Percentiles rank a stretch among this genome's conserved stretches.
Conservation (phyloP, 495 filamentous ascomycete species). For the Penicillium crystallinum region DNA sequence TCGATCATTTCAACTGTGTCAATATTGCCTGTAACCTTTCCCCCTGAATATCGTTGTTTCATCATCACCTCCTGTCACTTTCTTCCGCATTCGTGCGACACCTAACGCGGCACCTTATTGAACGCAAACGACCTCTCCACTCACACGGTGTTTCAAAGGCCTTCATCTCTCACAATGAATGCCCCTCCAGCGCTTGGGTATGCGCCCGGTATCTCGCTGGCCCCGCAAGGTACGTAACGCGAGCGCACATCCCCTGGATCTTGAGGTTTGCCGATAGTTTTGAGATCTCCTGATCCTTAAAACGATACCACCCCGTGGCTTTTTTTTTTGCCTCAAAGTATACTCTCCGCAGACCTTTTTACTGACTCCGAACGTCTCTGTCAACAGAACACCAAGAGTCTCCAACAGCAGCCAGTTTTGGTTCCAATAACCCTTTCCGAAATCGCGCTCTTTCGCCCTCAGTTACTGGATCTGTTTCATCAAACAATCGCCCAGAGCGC, state of each 20-base stretch:
- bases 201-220: slow-evolving; percentile 37
- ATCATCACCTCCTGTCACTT: slow-evolving; percentile 2
- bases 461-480: slow-evolving; percentile 34
- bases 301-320: slow-evolving; percentile 3
- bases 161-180: slow-evolving; percentile 28
- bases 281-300: slow-evolving; percentile 2
- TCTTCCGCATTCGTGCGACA: slow-evolving; percentile 20
- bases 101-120: slow-evolving; percentile 6
- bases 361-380: slow-evolving; percentile 11
- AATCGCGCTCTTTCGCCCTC: slow-evolving; percentile 78
- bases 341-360: not conserved
- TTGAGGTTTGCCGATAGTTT: not conserved
- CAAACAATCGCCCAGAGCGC: slow-evolving; percentile 49
- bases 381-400: slow-evolving; percentile 28
- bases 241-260: not conserved
- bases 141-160: slow-evolving; percentile 17
- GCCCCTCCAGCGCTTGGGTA: slow-evolving; percentile 36
- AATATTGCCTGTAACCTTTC: not conserved
- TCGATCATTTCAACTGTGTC: not conserved
- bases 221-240: slow-evolving; percentile 37
- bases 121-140: slow-evolving; percentile 17
- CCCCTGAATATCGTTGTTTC: slow-evolving; percentile 3
- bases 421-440: slow-evolving; percentile 98
- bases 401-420: slow-evolving; percentile 57
- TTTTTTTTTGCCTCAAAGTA: not conserved